Conservation (phyloP, 805 yeast genomes). For the Candida parachauliodes region DNA sequence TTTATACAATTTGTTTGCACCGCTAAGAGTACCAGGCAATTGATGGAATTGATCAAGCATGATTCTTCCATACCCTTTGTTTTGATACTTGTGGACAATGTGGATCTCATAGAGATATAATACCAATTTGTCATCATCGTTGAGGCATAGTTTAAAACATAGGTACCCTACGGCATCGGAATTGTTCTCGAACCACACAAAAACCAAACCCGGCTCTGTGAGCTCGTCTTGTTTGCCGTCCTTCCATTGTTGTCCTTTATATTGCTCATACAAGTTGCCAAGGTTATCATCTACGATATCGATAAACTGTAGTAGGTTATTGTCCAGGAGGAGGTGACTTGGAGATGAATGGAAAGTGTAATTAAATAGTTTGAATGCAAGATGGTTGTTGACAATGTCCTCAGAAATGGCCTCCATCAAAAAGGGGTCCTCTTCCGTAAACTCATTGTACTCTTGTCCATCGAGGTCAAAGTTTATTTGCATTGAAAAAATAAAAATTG, state of each 20-base stretch:
- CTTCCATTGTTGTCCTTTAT: conserved; percentile 41
- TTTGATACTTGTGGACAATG: conserved; percentile 31
- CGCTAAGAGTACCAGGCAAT: conserved; percentile 18
- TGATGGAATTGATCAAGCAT: conserved; percentile 36
- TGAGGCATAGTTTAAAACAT: conserved; percentile 43
- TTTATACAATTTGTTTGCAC: conserved; percentile 3
- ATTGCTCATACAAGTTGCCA: conserved; percentile 20
- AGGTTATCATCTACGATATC: conserved; percentile 25
- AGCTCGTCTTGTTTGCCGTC: conserved; percentile 42
- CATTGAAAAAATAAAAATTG: conserved; percentile 1
- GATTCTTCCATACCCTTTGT: conserved; percentile 32
- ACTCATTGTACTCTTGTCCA: conserved; percentile 5
- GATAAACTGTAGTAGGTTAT: conserved; percentile 14
- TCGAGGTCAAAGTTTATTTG: conserved; percentile 4
- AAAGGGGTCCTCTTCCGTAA: conserved; percentile 15
- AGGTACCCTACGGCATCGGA: conserved; percentile 38
- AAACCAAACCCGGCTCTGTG: conserved; percentile 45
- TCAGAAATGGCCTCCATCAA: conserved; percentile 15
- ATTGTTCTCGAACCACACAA: conserved; percentile 27
- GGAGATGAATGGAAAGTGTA: conserved; percentile 1
- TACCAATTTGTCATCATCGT: conserved; percentile 30
- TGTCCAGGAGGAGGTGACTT: conserved; percentile 2
- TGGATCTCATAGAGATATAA: conserved; percentile 60
- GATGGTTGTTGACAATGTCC: conserved; percentile 7
- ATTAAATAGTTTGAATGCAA: conserved; percentile 1